Base-by-base conservation (phyloP, 1,139 yeast species). In the Saccharomycopsis hybrid region DNA sequence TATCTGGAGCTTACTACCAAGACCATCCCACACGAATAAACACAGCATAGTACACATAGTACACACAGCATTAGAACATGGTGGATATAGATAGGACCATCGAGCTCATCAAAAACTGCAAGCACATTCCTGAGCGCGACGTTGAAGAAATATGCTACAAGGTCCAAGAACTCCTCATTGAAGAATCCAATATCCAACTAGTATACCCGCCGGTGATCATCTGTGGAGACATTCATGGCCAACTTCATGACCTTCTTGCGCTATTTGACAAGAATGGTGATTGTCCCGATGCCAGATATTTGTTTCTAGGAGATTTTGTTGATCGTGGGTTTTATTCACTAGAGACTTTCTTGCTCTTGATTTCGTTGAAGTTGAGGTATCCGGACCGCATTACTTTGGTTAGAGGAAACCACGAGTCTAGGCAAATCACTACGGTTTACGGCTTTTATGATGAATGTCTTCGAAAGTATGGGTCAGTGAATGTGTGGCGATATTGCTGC, bases 181-280 rank as follows among this genome's bases (percentile, higher is more conserved):
- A 79, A 58, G 98, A 94, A 70, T 85, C 90, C 57, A 92, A 94
- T 65, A 96, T 92, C 46, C 96, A 90, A 63, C 89, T 90, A 4
- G 96, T 92, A 41, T 87, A 84, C 59, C 94, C 96, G 0, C 98
- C 98, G 2, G 96, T 88, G 46, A 90, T 97, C n/a, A 87, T 92
- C 47, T 94, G 98, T 70, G 99, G 99, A 50, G 97, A 92, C 65
- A 92, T 92, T 41, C 98, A 92, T 65, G 98, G 98, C 13, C 98
- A 92, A 68, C 78, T 92, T 57, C 97, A 94, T 68, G 98, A 92
- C 67, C 70, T 92, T 57, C 72, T 92, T 66, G 95, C 95, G 56
- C 72, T 92, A 49, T 90, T 92, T 69, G 73, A 74, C 51, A 82
- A 87, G 59, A 80, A 84, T 49, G 97, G 97, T 4, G 85, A 86